Conservation (phyloP, 202 grass and related monocot genomes). For the Brachypodium distachyon region DNA sequence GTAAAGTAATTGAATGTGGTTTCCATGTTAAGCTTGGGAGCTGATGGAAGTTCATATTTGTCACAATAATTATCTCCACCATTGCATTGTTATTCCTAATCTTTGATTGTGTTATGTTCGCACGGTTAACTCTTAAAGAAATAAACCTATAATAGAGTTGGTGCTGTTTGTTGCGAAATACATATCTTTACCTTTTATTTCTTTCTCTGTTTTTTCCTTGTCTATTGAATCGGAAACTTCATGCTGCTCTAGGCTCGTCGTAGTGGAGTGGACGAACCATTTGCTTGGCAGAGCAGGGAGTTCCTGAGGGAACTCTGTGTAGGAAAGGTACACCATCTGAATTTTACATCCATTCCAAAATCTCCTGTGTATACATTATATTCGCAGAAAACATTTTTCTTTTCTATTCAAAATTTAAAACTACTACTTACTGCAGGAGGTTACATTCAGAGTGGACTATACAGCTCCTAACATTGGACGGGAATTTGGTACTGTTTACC, state of each 20-base stretch:
- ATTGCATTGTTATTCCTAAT: not conserved
- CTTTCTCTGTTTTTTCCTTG: not conserved
- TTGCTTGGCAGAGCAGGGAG: conserved; percentile 96
- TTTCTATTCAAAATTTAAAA: not conserved
- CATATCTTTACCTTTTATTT: not conserved
- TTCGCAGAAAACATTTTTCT: not conserved
- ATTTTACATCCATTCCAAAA: not conserved
- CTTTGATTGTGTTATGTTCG: not conserved
- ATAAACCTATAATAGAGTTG: not conserved
- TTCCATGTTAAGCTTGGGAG: not conserved
- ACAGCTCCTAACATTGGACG: conserved; percentile 75
- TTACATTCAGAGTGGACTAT: conserved; percentile 89
- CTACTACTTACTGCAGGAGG: conserved; percentile 45
- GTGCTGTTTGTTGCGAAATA: not conserved
- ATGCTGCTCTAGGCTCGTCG: conserved; percentile 70
- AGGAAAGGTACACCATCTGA: conserved; percentile 71
- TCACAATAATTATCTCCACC: not conserved
- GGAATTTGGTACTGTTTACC: conserved; percentile 92
- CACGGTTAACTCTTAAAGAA: not conserved
- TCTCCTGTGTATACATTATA: not conserved
- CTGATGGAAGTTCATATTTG: conserved; percentile 3
- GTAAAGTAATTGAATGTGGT: not conserved
- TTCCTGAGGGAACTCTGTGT: conserved; percentile 79
- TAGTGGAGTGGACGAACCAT: conserved; percentile 77
- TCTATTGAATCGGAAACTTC: conserved; percentile 22